A percentile compares a stretch with the other conserved stretches of the same genome.
Evolutionary conservation across 2,329 filamentous ascomycete genomes (phyloP).

Genomic region (Colletotrichum karsti): DNA sequence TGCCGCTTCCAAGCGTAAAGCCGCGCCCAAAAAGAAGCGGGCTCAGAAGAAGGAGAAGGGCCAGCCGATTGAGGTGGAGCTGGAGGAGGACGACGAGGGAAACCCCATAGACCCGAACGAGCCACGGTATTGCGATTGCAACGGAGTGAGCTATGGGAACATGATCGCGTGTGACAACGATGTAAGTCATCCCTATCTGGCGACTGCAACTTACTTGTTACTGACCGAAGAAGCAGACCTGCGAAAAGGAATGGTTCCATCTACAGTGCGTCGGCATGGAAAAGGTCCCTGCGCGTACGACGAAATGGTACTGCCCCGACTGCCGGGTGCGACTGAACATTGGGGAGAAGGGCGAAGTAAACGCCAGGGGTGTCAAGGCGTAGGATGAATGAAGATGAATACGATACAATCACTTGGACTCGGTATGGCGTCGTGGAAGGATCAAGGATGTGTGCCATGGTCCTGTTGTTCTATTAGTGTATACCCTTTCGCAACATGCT

Average conservation of each 20-base stretch:
- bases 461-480: background rate
- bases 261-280: constrained; percentile 77
- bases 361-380: constrained; percentile 62
- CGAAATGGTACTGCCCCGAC: constrained; percentile 87
- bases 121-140: constrained; percentile 80
- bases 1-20: constrained; percentile 77
- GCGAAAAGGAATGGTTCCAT: constrained; percentile 87
- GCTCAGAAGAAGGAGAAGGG: constrained; percentile 58
- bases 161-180: constrained; percentile 89
- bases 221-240: constrained; percentile 56
- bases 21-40: constrained; percentile 72
- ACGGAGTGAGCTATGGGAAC: constrained; percentile 80
- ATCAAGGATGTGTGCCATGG: background rate
- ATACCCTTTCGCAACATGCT: background rate
- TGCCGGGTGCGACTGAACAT: constrained; percentile 72
- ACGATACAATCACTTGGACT: background rate
- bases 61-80: constrained; percentile 53
- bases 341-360: constrained; percentile 71
- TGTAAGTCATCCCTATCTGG: constrained; percentile 57
- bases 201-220: constrained; percentile 13
- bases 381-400: constrained; percentile 31
- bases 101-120: constrained; percentile 79
- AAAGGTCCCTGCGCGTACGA: constrained; percentile 74
- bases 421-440: background rate
- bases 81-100: constrained; percentile 72